Evolutionary conservation across 768 basidiomycete genomes (phyloP), one percentile per base, ranked within the genome.

Genomic region (Boletellus ananas): DNA sequence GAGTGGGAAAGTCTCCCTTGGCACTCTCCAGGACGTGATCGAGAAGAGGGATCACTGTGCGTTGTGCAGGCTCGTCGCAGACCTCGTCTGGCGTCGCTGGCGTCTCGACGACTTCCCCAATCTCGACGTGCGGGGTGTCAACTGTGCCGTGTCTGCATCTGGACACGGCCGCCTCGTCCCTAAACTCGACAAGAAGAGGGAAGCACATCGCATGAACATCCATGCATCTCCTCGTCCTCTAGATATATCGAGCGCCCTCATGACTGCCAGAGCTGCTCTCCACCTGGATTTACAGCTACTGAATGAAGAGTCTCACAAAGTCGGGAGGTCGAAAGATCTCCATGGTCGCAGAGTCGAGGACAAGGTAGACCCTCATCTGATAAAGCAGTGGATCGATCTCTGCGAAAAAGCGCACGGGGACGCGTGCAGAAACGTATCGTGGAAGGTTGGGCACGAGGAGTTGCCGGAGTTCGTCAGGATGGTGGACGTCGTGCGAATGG

Each of bases 301-400:
- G 9, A 46, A 59, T 35, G 54, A 62, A 21, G 60, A 62, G 18
- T 17, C 61, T 40, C 45, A n/a, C 36, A 57, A 43, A 25, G 38
- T 62, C 18, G 35, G 34, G 11, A 39, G 60, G n/a, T 18, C 54
- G 3, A 59, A 45, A 38, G 55, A 49, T 6, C 39, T 63, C 23
- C 61, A 62, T 36, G 60, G 60, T 14, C 51, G 60, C 23, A 53
- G 61, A 42, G n/a, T 62, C 45, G 20, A n/a, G 20, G 37, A 46
- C 14, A 35, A 3, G 8, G 49, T 52, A 9, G 51, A 62, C 38
- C 33, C 50, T 3, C 42, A 4, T 16, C 10, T 57, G 20, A 41
- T 62, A 43, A 62, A 50, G 35, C 29, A 27, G 12, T 62, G 60
- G 60, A 25, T 62, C 4, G n/a, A 38, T 1, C 49, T 59, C 5